These are phyloP conservation scores for Calonectria naviculata DNA, from an alignment of 2,329 filamentous ascomycete species.

Conservation along the genomic window DNA sequence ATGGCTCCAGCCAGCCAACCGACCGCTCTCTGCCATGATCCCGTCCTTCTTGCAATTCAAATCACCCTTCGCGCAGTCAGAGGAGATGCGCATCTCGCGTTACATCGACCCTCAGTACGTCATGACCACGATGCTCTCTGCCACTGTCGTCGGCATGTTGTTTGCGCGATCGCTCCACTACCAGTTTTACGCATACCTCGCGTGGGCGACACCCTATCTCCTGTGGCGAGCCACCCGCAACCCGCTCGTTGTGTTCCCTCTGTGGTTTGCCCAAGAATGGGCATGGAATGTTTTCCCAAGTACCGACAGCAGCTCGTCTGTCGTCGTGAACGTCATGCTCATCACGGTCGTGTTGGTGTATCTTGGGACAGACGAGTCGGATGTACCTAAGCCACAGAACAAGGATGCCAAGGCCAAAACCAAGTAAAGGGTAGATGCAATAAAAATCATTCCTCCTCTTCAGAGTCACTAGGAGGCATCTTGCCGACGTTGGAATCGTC, in stretches of 20 bases:
- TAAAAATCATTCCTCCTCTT: slow-evolving; percentile 65
- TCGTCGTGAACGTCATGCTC: slow-evolving; percentile 78
- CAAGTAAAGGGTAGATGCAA: slow-evolving; percentile 40
- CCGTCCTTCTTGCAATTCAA: slow-evolving; percentile 53
- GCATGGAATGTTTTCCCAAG: slow-evolving; percentile 97
- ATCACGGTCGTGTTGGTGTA: slow-evolving; percentile 73
- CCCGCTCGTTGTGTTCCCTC: slow-evolving; percentile 71
- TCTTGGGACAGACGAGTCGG: slow-evolving; percentile 63
- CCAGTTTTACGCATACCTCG: slow-evolving; percentile 93
- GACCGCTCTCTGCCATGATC: slow-evolving; percentile 66
- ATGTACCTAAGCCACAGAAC: slow-evolving; percentile 31
- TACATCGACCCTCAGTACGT: slow-evolving; percentile 78
- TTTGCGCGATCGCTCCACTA: slow-evolving; percentile 93
- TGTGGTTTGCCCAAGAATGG: slow-evolving; percentile 88
- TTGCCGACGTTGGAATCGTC: slow-evolving; percentile 85
- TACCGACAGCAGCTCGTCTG: slow-evolving; percentile 63
- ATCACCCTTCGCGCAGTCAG: slow-evolving; percentile 58
- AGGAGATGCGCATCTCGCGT: slow-evolving; percentile 67
- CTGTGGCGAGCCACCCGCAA: slow-evolving; percentile 82
- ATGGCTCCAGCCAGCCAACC: slow-evolving; percentile 79
- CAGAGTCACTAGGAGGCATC: slow-evolving; percentile 85
- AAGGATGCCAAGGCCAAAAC: slow-evolving; percentile 40
- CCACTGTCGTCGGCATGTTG: slow-evolving; percentile 82
- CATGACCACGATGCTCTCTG: slow-evolving; percentile 80
- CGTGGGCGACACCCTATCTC: slow-evolving; percentile 89